Conservation (phyloP, 2,329 filamentous ascomycete species). For the Fusarium dimerum region DNA sequence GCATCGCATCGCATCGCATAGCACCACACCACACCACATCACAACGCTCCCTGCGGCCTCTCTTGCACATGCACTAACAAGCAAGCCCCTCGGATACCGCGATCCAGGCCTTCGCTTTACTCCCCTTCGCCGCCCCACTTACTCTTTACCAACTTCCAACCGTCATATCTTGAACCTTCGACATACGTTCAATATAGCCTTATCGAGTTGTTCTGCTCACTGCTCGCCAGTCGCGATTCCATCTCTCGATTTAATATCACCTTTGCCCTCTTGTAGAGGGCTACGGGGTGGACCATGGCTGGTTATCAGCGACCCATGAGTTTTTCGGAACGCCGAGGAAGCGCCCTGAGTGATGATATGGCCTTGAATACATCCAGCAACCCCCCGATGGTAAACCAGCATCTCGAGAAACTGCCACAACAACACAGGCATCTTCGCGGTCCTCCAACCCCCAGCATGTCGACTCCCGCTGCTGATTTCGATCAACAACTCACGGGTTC, state of each 20-base stretch:
- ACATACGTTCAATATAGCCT: too few relatives aligned
- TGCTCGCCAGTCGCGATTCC: conserved; percentile 8
- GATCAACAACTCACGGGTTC: conserved; percentile 62
- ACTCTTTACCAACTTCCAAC: too few relatives aligned
- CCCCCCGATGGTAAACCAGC: conserved; percentile 42
- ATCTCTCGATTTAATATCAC: conserved; percentile 5
- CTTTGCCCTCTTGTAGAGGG: conserved; percentile 8
- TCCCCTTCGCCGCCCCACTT: too few relatives aligned
- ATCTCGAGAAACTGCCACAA: conserved; percentile 52
- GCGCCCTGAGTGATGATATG: conserved; percentile 58
- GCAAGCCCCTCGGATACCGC: too few relatives aligned
- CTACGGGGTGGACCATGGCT: conserved; percentile 34
- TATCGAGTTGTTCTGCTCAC: not conserved
- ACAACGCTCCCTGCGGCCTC: too few relatives aligned
- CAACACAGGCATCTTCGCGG: conserved; percentile 48
- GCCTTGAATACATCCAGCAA: conserved; percentile 52
- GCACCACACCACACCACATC: too few relatives aligned
- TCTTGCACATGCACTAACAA: too few relatives aligned
- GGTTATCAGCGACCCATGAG: conserved; percentile 51
- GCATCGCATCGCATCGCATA: too few relatives aligned
- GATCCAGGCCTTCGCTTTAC: too few relatives aligned
- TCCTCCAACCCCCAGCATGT: conserved; percentile 68
- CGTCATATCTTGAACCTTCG: too few relatives aligned
- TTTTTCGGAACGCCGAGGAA: conserved; percentile 63
- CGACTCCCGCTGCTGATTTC: conserved; percentile 63